Percentiles rank a stretch among this genome's conserved stretches.
Conservation (phyloP, 108 stramenopile species). For the Nitzschia sp. region DNA sequence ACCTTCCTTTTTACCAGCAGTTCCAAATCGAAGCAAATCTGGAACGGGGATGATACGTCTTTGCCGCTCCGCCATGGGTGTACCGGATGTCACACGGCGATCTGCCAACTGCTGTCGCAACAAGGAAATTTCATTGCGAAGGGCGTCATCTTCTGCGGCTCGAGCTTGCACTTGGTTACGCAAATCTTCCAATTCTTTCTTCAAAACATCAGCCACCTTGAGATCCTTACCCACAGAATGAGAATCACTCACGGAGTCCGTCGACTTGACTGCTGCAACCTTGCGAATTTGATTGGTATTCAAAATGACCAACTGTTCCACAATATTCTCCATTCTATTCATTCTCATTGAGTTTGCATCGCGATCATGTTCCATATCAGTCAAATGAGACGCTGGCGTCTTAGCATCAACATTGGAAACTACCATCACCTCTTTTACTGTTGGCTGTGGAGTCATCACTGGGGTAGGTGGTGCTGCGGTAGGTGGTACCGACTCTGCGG, state of each 20-base stretch:
- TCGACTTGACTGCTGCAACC: not conserved
- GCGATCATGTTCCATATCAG: too few species aligned
- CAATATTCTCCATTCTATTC: constrained; percentile 40
- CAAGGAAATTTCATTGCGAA: constrained; percentile 37
- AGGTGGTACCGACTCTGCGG: not conserved
- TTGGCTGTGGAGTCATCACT: not conserved
- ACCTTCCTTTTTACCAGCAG: not conserved
- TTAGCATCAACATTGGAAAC: not conserved
- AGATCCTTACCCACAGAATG: constrained; percentile 3
- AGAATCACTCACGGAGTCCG: not conserved
- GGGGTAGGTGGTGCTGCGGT: not conserved
- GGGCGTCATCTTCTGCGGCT: constrained; percentile 30
- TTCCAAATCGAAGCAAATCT: constrained; percentile 16
- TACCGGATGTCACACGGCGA: not conserved
- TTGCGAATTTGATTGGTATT: constrained; percentile 26
- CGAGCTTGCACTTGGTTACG: constrained; percentile 24
- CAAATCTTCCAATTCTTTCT: constrained; percentile 24
- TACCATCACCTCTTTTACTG: not conserved
- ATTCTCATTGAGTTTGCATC: constrained; percentile 1
- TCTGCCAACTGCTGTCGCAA: constrained; percentile 32
- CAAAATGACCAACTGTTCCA: constrained; percentile 46
- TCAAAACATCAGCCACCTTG: constrained; percentile 17
- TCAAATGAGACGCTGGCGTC: not conserved
- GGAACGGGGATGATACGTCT: constrained; percentile 5
- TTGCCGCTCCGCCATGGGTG: not conserved